phyloP scores from a whole-genome alignment of 2,329 filamentous ascomycete genomes.

The Torrubiella hemipterigena region DNA sequence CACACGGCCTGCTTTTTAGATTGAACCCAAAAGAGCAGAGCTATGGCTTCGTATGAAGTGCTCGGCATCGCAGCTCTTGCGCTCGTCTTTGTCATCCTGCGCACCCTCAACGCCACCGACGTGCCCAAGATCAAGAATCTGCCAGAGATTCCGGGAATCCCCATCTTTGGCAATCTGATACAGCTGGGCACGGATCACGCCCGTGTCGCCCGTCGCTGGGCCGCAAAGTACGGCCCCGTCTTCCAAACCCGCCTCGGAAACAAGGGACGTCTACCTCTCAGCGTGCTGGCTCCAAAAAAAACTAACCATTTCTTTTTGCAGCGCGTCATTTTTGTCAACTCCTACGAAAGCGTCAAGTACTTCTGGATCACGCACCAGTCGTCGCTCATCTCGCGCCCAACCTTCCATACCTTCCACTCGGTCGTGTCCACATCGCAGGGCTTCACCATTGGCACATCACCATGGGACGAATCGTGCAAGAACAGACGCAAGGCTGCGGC shows the following conservation, averaged over 20 bases:
- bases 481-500: slow-evolving; percentile 64
- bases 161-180: slow-evolving; percentile 50
- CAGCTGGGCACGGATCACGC: slow-evolving; percentile 48
- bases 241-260: slow-evolving; percentile 61
- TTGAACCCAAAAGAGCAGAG: too few relatives aligned
- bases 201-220: slow-evolving; percentile 41
- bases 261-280: slow-evolving; percentile 28
- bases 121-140: slow-evolving; percentile 48
- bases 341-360: slow-evolving; percentile 59
- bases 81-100: slow-evolving; percentile 13
- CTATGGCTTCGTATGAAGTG: slow-evolving; percentile 4
- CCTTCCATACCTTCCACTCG: slow-evolving; percentile 69
- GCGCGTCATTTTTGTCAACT: slow-evolving; percentile 67
- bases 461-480: slow-evolving; percentile 76
- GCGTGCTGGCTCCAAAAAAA: too few relatives aligned
- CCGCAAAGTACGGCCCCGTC: slow-evolving; percentile 48
- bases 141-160: slow-evolving; percentile 48
- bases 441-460: slow-evolving; percentile 73
- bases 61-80: slow-evolving; percentile 6
- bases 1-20: too few relatives aligned
- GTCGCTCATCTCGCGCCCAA: slow-evolving; percentile 64
- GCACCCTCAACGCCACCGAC: slow-evolving; percentile 35
- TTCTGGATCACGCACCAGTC: slow-evolving; percentile 74
- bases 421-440: slow-evolving; percentile 67
- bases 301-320: too few relatives aligned